phyloP scores from a whole-genome alignment of 2,329 filamentous ascomycete species.

The Aspergillus sp. region DNA sequence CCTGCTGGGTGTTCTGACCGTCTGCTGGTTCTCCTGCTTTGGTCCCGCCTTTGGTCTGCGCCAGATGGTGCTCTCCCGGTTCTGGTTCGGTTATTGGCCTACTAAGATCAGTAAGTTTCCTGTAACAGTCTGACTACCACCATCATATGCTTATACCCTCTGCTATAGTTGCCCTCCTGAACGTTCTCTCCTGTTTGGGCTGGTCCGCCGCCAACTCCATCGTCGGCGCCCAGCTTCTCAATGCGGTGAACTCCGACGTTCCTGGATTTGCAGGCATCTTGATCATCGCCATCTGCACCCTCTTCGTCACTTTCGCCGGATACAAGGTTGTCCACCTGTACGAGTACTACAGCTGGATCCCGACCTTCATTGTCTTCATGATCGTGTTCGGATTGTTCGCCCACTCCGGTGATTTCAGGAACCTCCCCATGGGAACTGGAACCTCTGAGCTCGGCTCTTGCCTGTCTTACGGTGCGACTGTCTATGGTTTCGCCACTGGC shows the following conservation, averaged over 20 bases:
- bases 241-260: slow-evolving; percentile 69
- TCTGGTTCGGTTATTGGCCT: slow-evolving; percentile 73
- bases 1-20: slow-evolving; percentile 68
- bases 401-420: slow-evolving; percentile 65
- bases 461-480: slow-evolving; percentile 66
- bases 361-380: slow-evolving; percentile 71
- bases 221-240: slow-evolving; percentile 74
- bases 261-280: slow-evolving; percentile 75
- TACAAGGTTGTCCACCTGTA: slow-evolving; percentile 76
- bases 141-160: neutral
- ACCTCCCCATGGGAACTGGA: slow-evolving; percentile 62
- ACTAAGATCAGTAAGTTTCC: slow-evolving; percentile 63
- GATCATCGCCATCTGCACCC: slow-evolving; percentile 68
- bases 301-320: slow-evolving; percentile 71
- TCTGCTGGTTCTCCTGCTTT: slow-evolving; percentile 76
- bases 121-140: too few relatives aligned
- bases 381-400: slow-evolving; percentile 70
- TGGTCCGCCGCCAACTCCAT: slow-evolving; percentile 79
- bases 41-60: slow-evolving; percentile 73
- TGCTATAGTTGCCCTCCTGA: slow-evolving; percentile 64
- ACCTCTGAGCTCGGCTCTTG: slow-evolving; percentile 61
- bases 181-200: slow-evolving; percentile 69
- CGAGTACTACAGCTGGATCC: slow-evolving; percentile 74
- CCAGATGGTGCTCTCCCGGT: slow-evolving; percentile 78
- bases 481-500: slow-evolving; percentile 70